Evolutionary conservation across 169 alveolate genomes (phyloP).

Genomic region (Theileria orientalis): DNA sequence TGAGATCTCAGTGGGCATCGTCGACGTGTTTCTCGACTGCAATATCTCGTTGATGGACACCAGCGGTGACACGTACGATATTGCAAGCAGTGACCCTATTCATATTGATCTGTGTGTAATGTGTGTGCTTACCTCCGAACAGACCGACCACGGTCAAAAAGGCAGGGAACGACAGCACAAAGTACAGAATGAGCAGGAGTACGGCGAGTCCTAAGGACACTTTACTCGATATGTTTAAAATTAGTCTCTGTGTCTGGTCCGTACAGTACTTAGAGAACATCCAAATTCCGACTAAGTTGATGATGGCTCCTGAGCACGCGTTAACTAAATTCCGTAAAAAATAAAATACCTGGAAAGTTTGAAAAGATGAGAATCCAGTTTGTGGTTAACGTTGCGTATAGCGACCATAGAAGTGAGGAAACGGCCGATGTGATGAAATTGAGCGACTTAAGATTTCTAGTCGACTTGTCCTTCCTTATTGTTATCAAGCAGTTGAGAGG

Average conservation of each 20-base stretch:
- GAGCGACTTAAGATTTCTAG: constrained; percentile 66
- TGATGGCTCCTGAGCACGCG: constrained; percentile 32
- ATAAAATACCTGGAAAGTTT: constrained; percentile 56
- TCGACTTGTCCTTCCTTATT: constrained; percentile 63
- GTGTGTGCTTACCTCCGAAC: constrained; percentile 44
- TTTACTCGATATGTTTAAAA: constrained; percentile 38
- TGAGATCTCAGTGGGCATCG: constrained; percentile 72
- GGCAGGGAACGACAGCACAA: constrained; percentile 14
- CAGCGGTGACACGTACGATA: constrained; percentile 69
- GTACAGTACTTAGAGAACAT: constrained; percentile 43
- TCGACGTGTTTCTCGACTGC: constrained; percentile 65
- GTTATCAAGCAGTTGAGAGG: constrained; percentile 63
- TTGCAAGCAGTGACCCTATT: constrained; percentile 48
- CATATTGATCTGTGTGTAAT: constrained; percentile 9
- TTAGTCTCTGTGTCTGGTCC: constrained; percentile 34
- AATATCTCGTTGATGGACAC: constrained; percentile 64
- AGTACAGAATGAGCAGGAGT: constrained; percentile 8
- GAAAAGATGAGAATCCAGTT: constrained; percentile 65
- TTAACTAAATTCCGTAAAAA: not conserved
- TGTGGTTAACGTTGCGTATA: constrained; percentile 61
- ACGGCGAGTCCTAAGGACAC: constrained; percentile 9
- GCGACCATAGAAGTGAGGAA: constrained; percentile 70
- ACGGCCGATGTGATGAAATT: constrained; percentile 64
- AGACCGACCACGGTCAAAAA: constrained; percentile 57
- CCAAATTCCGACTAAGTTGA: constrained; percentile 29